phyloP scores from a whole-genome alignment of 768 basidiomycete species.

The Crepidotus variabilis region DNA sequence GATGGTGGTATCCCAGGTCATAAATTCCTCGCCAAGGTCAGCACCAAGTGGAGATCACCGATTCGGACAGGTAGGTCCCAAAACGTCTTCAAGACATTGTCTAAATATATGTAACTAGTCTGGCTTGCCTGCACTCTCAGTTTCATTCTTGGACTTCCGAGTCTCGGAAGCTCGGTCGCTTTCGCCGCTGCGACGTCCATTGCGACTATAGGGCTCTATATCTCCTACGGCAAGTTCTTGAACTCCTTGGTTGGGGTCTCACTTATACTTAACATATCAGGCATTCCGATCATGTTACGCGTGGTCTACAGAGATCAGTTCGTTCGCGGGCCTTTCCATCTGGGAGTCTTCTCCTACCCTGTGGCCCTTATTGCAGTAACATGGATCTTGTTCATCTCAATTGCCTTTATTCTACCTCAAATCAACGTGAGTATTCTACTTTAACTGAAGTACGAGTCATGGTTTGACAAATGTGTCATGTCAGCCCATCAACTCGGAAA shows the following conservation, averaged over 20 bases:
- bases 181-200: slow-evolving; percentile 60
- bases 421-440: slow-evolving; percentile 41
- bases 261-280: slow-evolving; percentile 23
- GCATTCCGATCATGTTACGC: slow-evolving; percentile 66
- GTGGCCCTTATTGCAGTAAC: slow-evolving; percentile 51
- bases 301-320: slow-evolving; percentile 59
- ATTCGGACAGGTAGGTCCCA: slow-evolving; percentile 54
- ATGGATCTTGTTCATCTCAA: slow-evolving; percentile 73
- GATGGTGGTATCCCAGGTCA: slow-evolving; percentile 73
- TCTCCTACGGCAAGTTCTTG: slow-evolving; percentile 54
- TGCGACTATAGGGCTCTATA: slow-evolving; percentile 74
- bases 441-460: not conserved
- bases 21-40: slow-evolving; percentile 63
- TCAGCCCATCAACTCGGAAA: slow-evolving; percentile 65
- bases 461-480: slow-evolving; percentile 1
- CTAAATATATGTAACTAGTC: slow-evolving; percentile 31
- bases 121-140: slow-evolving; percentile 78
- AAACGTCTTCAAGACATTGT: not conserved
- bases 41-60: slow-evolving; percentile 54
- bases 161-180: slow-evolving; percentile 69
- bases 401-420: slow-evolving; percentile 72
- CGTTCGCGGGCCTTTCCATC: slow-evolving; percentile 68
- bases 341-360: slow-evolving; percentile 60
- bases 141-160: slow-evolving; percentile 72
- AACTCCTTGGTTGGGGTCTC: not conserved